These are phyloP conservation scores for Forsythia viridissima DNA, from an alignment of 257 asterid species.

Conservation along the genomic window DNA sequence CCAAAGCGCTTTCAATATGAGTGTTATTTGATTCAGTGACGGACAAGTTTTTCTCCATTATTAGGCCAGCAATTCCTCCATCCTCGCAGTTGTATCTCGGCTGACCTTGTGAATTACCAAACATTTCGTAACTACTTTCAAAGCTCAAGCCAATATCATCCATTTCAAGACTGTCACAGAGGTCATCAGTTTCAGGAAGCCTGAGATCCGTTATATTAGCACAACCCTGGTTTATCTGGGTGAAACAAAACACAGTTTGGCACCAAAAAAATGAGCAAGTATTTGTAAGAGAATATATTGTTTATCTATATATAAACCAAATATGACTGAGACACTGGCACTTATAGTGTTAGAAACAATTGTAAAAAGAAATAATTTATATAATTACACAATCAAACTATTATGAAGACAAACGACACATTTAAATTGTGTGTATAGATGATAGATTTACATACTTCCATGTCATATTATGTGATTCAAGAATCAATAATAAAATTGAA, in stretches of 20 bases:
- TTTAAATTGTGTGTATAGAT: no score
- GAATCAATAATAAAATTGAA: no score
- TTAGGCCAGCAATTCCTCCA: slow-evolving; percentile 32
- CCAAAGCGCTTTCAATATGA: slow-evolving; percentile 47
- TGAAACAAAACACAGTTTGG: not conserved
- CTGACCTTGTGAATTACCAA: slow-evolving; percentile 38
- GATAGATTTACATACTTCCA: no score
- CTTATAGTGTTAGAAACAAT: no score
- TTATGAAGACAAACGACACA: no score
- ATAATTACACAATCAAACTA: no score
- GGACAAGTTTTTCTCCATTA: slow-evolving; percentile 50
- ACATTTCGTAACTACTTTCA: slow-evolving; percentile 42
- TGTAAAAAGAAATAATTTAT: no score
- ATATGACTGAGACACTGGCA: no score
- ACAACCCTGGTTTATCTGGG: slow-evolving; percentile 27
- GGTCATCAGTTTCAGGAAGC: slow-evolving; percentile 28
- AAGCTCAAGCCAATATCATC: slow-evolving; percentile 52
- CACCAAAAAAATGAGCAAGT: not conserved
- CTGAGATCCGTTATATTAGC: slow-evolving; percentile 44
- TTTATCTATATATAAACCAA: no score
- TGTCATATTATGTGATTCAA: no score
- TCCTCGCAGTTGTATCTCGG: slow-evolving; percentile 47
- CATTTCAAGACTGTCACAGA: slow-evolving; percentile 32
- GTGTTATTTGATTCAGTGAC: slow-evolving; percentile 51
- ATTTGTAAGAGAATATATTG: no score